Base-by-base conservation (phyloP, 108 stramenopile genomes). In the Skeletonema costatum region DNA sequence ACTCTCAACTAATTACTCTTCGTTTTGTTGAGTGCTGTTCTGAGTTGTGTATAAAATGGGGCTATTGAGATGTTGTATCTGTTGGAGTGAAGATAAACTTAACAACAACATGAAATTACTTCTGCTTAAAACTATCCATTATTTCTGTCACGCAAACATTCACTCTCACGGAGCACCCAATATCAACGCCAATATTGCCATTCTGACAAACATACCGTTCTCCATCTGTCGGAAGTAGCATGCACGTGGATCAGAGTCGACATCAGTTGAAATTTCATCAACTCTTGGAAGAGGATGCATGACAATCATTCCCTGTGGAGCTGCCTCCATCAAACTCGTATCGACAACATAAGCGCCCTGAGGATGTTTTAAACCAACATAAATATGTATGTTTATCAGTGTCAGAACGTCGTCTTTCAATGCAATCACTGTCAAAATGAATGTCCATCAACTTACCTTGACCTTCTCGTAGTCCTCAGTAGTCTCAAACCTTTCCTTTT, bases 171-270 rank as follows among this genome's bases (percentile, higher is more conserved):
- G 75, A 42, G 70, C 53, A 46, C 89, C 91, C 42, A 96, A 75
- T 8, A 97, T 70, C 36, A 97, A 77, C 8, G 95, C 91, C 66
- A 99, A 71, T 70, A 99, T 70, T 32, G 99, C 98, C 97, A 98
- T 98, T 58, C 99, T 93, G 42, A 96, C 95, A 84, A 80, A 98
- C 97, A 99, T 97, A 13, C 99, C 99, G 87, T 99, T 97, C 71
- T 95, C 93, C 98, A 98, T 98, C 87, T 99, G 97, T 60, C 97
- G 83, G 80, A 98, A 99, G 73, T 99, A 99, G 16, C 97, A 97
- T n/a, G 98, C 98, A 17, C 98, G 84, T 35, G 97, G 97, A 84
- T 99, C 98, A 6, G 76, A 32, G 73, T 99, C 99, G 4, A 99
- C 89, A 9, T 97, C 95, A 60, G 93, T 86, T 9, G 76, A 64